These are phyloP conservation scores for Neurospora sp. DNA, from an alignment of 495 filamentous ascomycete genomes.

Conservation along the genomic window DNA sequence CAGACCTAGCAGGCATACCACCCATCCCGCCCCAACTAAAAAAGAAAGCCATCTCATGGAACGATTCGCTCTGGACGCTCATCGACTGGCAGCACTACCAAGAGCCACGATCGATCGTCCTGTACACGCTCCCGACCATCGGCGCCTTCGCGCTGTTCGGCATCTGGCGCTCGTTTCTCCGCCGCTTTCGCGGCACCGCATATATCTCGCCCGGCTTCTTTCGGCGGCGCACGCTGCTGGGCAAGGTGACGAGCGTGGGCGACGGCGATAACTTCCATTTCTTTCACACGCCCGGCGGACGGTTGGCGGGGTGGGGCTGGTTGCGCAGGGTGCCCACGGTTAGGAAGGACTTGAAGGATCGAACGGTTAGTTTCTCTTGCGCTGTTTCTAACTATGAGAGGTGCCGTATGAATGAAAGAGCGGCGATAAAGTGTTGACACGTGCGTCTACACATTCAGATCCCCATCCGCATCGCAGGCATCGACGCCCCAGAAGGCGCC, in stretches of 20 bases:
- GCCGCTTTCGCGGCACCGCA: constrained; percentile 64
- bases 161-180: constrained; percentile 56
- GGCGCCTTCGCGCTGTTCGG: constrained; percentile 57
- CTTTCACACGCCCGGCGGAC: constrained; percentile 87
- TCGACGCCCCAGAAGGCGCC: constrained; percentile 86
- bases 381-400: neutral
- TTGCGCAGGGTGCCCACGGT: constrained; percentile 60
- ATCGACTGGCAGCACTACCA: constrained; percentile 57
- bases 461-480: constrained; percentile 75
- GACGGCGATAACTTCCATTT: constrained; percentile 92
- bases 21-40: constrained; percentile 6
- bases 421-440: constrained; percentile 3
- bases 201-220: constrained; percentile 62
- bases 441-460: constrained; percentile 37
- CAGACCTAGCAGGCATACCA: neutral
- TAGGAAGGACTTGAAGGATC: constrained; percentile 57
- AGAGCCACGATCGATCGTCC: constrained; percentile 41
- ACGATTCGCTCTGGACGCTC: constrained; percentile 38
- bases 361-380: constrained; percentile 51
- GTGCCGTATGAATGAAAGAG: neutral
- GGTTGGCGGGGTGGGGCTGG: constrained; percentile 86
- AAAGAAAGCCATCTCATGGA: constrained; percentile 36
- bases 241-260: constrained; percentile 83
- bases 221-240: constrained; percentile 64
- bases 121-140: constrained; percentile 53